Percentiles rank a stretch among this genome's conserved stretches.
phyloP scores from a whole-genome alignment of 257 asterid species.

The Jacaranda mimosifolia region DNA sequence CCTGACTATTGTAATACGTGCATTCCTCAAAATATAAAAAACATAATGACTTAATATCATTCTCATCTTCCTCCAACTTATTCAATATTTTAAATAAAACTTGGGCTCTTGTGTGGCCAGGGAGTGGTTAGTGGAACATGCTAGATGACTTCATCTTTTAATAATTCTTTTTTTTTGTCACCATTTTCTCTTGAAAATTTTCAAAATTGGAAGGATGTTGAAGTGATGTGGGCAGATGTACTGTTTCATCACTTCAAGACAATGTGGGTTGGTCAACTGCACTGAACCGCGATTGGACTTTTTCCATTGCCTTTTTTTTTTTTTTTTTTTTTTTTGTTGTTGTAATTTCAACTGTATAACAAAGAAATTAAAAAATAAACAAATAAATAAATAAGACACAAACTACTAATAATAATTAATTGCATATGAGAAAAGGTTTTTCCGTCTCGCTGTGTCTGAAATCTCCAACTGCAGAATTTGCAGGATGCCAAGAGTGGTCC shows the following conservation, averaged over 20 bases:
- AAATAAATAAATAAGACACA: background rate
- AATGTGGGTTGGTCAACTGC: constrained; percentile 28
- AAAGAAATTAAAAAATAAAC: background rate
- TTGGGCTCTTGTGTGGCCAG: too few relatives aligned
- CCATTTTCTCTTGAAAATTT: background rate
- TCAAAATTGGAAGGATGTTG: constrained; percentile 30
- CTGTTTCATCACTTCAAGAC: constrained; percentile 12
- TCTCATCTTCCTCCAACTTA: too few relatives aligned
- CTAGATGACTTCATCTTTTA: too few relatives aligned
- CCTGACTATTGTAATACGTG: too few relatives aligned
- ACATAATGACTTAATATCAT: too few relatives aligned
- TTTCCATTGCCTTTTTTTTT: background rate
- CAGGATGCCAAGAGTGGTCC: too few relatives aligned
- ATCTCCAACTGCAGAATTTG: background rate
- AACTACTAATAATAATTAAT: background rate
- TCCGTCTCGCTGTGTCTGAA: background rate
- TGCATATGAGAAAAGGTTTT: background rate
- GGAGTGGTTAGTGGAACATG: too few relatives aligned
- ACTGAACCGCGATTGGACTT: constrained; percentile 28
- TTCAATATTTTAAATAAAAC: too few relatives aligned
- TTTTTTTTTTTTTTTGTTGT: background rate
- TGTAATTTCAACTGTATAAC: background rate
- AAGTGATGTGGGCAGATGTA: constrained; percentile 32
- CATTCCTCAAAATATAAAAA: too few relatives aligned
- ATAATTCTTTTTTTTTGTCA: background rate